Evolutionary conservation across 495 filamentous ascomycete genomes (phyloP).

Genomic region (Hyaloscypha finlandica): DNA sequence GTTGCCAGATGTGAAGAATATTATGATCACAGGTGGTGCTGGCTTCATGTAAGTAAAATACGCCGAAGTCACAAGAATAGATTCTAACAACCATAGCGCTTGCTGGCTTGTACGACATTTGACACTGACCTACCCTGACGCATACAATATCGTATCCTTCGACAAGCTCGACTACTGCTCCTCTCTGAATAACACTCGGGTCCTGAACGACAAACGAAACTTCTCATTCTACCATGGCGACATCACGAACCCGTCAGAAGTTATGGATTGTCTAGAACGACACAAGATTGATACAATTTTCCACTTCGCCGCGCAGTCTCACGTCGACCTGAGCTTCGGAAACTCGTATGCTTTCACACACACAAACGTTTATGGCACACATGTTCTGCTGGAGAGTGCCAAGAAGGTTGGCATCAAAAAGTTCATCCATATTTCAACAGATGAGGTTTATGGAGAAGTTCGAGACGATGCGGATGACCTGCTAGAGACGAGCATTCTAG

Average conservation of each 20-base stretch:
- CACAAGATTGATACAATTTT: constrained; percentile 73
- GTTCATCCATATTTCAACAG: constrained; percentile 74
- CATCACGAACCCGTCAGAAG: constrained; percentile 61
- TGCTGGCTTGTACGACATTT: constrained; percentile 76
- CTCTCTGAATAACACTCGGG: constrained; percentile 68
- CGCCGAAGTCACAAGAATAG: constrained; percentile 9
- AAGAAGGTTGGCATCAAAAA: constrained; percentile 61
- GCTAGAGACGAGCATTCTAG: constrained; percentile 60
- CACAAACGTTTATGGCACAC: constrained; percentile 74
- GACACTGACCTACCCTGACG: constrained; percentile 61
- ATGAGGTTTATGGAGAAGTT: constrained; percentile 79
- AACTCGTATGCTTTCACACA: constrained; percentile 71
- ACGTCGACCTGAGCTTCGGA: constrained; percentile 72
- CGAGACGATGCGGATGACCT: constrained; percentile 61
- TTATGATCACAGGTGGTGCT: constrained; percentile 72
- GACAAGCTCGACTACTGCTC: constrained; percentile 78
- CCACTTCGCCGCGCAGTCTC: constrained; percentile 75
- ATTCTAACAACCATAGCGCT: constrained; percentile 44
- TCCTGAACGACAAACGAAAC: constrained; percentile 60
- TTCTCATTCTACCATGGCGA: constrained; percentile 77
- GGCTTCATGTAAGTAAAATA: constrained; percentile 64
- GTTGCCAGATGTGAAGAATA: constrained; percentile 63
- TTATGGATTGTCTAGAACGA: constrained; percentile 58
- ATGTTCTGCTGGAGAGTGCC: constrained; percentile 68
- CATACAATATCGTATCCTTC: constrained; percentile 74